Conservation (phyloP, 139 green algal genomes). For the Medakamo hakoo region DNA sequence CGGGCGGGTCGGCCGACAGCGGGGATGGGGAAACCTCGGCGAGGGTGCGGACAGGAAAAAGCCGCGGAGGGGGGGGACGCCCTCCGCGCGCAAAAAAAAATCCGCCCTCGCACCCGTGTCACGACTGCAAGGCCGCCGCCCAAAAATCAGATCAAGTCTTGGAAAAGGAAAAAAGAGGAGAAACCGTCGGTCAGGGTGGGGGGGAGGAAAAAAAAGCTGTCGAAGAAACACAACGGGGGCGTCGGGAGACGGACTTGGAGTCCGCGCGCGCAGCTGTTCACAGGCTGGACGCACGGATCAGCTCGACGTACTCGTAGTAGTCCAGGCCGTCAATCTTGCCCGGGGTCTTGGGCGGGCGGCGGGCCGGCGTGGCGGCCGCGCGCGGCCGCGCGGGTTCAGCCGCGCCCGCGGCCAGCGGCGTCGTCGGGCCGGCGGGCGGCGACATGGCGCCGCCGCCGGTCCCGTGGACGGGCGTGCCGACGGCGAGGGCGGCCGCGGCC, state of each 20-base stretch:
- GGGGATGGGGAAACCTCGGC: not conserved
- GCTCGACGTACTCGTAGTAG: constrained; percentile 33
- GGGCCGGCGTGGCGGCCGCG: too few relatives aligned
- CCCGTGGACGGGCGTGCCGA: not conserved
- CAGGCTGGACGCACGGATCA: constrained; percentile 24
- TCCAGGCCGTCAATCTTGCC: constrained; percentile 34
- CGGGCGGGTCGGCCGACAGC: not conserved
- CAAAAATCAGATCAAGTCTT: not conserved
- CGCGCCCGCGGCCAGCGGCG: too few relatives aligned
- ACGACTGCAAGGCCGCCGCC: not conserved
- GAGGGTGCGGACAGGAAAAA: not conserved
- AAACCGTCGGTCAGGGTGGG: too few relatives aligned
- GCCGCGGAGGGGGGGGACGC: not conserved
- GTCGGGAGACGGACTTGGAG: too few relatives aligned
- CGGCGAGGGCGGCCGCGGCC: too few relatives aligned
- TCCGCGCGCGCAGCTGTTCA: too few relatives aligned
- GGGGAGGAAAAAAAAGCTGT: constrained; percentile 1
- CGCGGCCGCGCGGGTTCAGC: not conserved
- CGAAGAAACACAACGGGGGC: constrained; percentile 2
- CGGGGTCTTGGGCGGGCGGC: too few relatives aligned
- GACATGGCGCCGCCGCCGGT: not conserved
- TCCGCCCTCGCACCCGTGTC: too few relatives aligned
- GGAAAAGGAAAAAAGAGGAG: not conserved
- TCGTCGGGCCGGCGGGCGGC: not conserved
- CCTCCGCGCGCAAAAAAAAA: not conserved